Conservation (phyloP, 106 monocot species). For the Acanthochlamys bracteata region DNA sequence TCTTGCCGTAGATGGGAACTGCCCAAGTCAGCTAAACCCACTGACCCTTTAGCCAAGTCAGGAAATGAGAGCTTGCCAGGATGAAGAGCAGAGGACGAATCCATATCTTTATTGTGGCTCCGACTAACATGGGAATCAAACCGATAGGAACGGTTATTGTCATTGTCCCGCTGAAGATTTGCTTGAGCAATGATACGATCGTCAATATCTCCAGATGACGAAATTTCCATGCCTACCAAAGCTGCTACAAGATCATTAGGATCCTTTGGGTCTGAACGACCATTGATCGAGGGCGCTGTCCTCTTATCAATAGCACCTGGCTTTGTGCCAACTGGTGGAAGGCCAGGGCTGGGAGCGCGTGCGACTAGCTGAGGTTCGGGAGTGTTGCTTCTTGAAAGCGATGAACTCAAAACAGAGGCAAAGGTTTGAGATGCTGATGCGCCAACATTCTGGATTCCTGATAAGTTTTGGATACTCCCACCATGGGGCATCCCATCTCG, state of each 20-base stretch:
- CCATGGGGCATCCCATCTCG: slow-evolving; percentile 17
- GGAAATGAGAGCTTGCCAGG: slow-evolving; percentile 16
- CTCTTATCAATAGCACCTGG: slow-evolving; percentile 39
- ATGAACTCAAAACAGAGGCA: slow-evolving; percentile 67
- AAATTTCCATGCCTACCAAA: slow-evolving; percentile 60
- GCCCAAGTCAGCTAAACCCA: slow-evolving; percentile 9
- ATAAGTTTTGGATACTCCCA: slow-evolving; percentile 23
- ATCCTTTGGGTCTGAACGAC: slow-evolving; percentile 20
- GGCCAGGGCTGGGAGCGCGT: slow-evolving; percentile 73
- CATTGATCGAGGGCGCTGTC: slow-evolving; percentile 27
- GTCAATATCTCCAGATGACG: slow-evolving; percentile 19
- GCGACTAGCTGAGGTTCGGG: slow-evolving; percentile 70
- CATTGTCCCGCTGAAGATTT: slow-evolving; percentile 41
- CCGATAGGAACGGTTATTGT: slow-evolving; percentile 35
- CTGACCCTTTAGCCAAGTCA: slow-evolving; percentile 17
- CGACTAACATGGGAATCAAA: slow-evolving; percentile 30
- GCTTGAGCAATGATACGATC: slow-evolving; percentile 24
- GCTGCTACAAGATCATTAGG: slow-evolving; percentile 52
- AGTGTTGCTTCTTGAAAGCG: slow-evolving; percentile 56
- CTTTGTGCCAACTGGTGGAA: slow-evolving; percentile 75
- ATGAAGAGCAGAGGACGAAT: slow-evolving; percentile 14
- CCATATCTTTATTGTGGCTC: slow-evolving; percentile 20
- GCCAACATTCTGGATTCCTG: slow-evolving; percentile 29
- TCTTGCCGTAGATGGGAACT: slow-evolving; percentile 16
- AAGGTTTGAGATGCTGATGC: slow-evolving; percentile 42